Percentiles rank a stretch among this genome's conserved stretches.
phyloP scores from a whole-genome alignment of 495 filamentous ascomycete genomes.

The Neurospora hispaniola region DNA sequence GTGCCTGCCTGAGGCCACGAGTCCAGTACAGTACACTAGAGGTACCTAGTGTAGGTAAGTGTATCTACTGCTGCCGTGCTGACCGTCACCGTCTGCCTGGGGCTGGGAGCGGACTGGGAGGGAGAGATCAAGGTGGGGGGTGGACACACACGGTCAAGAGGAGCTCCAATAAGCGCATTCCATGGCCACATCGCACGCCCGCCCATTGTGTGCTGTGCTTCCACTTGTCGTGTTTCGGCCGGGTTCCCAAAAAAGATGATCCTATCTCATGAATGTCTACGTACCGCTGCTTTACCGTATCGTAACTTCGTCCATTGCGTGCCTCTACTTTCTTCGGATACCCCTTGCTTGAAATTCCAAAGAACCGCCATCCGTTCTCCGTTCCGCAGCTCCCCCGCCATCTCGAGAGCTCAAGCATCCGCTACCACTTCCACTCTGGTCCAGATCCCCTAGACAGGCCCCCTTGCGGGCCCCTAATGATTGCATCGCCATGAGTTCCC shows the following conservation, averaged over 20 bases:
- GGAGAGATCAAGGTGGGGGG: neutral
- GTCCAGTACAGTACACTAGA: too few relatives aligned
- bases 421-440: constrained; percentile 18
- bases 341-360: neutral
- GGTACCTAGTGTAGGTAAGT: too few relatives aligned
- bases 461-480: constrained; percentile 26
- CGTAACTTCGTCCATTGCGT: neutral
- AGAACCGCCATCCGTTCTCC: neutral
- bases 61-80: too few relatives aligned
- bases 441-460: constrained; percentile 27
- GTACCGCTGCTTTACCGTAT: neutral
- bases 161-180: neutral
- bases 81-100: neutral
- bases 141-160: neutral
- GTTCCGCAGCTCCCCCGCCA: neutral
- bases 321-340: neutral
- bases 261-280: neutral
- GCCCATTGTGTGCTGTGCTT: neutral
- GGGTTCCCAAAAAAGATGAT: neutral
- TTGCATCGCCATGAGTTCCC: constrained; percentile 34
- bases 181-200: neutral
- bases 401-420: neutral
- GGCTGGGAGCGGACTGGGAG: neutral
- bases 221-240: neutral
- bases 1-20: neutral